Conservation (phyloP, 1,284 basidiomycete genomes). For the Austropuccinia psidii region DNA sequence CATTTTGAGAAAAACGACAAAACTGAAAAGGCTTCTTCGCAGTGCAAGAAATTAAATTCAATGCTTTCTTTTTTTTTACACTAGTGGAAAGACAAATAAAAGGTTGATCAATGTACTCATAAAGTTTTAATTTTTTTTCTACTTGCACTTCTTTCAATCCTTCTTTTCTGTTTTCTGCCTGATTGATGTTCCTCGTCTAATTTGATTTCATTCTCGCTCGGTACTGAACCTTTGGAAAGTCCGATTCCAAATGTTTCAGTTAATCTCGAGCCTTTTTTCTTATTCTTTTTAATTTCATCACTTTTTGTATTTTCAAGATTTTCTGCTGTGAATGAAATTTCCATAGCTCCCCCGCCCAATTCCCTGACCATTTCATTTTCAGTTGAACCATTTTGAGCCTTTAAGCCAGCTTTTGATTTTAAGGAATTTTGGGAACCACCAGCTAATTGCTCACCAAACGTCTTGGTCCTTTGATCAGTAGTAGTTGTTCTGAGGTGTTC, state of each 20-base stretch:
- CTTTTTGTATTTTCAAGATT: no score
- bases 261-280: conserved; percentile 23
- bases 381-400: neutral
- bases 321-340: conserved; percentile 49
- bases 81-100: neutral
- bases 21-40: neutral
- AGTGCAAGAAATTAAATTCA: neutral
- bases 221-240: conserved; percentile 45
- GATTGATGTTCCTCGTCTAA: conserved; percentile 44
- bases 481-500: neutral
- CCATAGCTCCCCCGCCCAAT: conserved; percentile 51
- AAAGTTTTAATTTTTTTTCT: conserved; percentile 38
- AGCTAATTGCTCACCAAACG: conserved; percentile 8
- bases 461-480: neutral
- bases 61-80: neutral
- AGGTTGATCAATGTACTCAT: neutral
- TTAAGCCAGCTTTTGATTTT: neutral
- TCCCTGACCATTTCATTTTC: conserved; percentile 41
- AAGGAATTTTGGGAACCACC: neutral
- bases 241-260: conserved; percentile 45
- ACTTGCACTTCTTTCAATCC: conserved; percentile 44
- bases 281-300: no score
- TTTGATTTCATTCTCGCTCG: conserved; percentile 43
- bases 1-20: neutral
- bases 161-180: conserved; percentile 43